Evolutionary conservation across 371 early-diverging fungal genomes (phyloP).

Genomic region (Circinella umbellata): DNA sequence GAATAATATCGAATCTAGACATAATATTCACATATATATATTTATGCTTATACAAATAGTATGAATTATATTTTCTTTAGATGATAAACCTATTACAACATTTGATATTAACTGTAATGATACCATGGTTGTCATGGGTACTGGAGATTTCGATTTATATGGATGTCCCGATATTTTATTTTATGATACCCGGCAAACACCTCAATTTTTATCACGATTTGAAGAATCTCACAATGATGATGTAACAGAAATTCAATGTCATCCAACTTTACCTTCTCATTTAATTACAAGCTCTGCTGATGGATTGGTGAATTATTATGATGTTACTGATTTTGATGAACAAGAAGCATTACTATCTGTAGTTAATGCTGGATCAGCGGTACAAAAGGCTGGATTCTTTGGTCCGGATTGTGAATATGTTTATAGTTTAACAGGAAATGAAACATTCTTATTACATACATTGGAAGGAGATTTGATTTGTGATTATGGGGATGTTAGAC

Average conservation of each 20-base stretch:
- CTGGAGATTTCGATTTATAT: conserved; percentile 57
- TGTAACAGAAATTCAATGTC: conserved; percentile 84
- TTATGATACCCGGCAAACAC: conserved; percentile 64
- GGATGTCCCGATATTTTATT: conserved; percentile 75
- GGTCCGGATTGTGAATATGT: conserved; percentile 88
- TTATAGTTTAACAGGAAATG: conserved; percentile 85
- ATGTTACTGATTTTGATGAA: conserved; percentile 77
- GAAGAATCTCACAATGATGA: conserved; percentile 90
- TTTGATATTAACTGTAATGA: conserved; percentile 73
- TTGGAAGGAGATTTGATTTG: conserved; percentile 64
- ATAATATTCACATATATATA: too few species aligned
- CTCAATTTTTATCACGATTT: conserved; percentile 58
- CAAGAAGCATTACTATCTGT: conserved; percentile 87
- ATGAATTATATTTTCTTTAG: neutral
- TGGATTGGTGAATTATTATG: conserved; percentile 78
- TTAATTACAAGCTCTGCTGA: conserved; percentile 78
- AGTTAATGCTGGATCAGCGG: conserved; percentile 81
- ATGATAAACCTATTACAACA: conserved; percentile 42
- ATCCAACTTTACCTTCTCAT: conserved; percentile 64
- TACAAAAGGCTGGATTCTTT: conserved; percentile 86
- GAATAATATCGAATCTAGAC: too few species aligned
- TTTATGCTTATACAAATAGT: too few species aligned
- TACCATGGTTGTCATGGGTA: conserved; percentile 73
- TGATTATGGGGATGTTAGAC: conserved; percentile 83
- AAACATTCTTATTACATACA: conserved; percentile 79